A percentile compares a stretch with the other conserved stretches of the same genome.
phyloP scores from a whole-genome alignment of 495 filamentous ascomycete species.

The Podospora anserina region DNA sequence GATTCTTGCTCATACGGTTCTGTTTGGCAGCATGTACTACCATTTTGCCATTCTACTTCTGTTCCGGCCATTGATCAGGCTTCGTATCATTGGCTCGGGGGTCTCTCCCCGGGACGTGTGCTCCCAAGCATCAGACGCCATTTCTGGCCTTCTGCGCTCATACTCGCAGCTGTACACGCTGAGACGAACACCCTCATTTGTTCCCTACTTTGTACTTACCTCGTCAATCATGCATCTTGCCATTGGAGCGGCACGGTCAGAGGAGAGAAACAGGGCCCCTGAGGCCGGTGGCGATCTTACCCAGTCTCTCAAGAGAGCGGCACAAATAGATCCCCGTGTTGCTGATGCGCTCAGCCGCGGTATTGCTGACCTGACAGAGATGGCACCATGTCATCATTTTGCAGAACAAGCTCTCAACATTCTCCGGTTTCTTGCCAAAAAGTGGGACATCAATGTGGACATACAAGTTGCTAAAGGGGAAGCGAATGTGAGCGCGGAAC shows the following conservation, averaged over 20 bases:
- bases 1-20: neutral
- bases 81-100: slow-evolving; percentile 54
- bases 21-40: slow-evolving; percentile 57
- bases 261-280: slow-evolving; percentile 5
- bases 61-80: slow-evolving; percentile 63
- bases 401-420: slow-evolving; percentile 58
- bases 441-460: slow-evolving; percentile 55
- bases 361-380: slow-evolving; percentile 53
- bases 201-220: slow-evolving; percentile 59
- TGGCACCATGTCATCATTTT: slow-evolving; percentile 58
- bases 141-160: slow-evolving; percentile 53
- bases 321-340: slow-evolving; percentile 31
- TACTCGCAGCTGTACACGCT: slow-evolving; percentile 60
- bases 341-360: slow-evolving; percentile 41
- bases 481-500: slow-evolving; percentile 4
- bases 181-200: slow-evolving; percentile 53
- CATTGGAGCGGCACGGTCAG: slow-evolving; percentile 36
- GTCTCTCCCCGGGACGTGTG: slow-evolving; percentile 64
- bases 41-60: slow-evolving; percentile 61
- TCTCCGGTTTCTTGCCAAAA: slow-evolving; percentile 50
- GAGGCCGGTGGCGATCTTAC: slow-evolving; percentile 21
- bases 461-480: slow-evolving; percentile 26
- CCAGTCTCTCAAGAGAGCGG: slow-evolving; percentile 21
- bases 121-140: slow-evolving; percentile 57
- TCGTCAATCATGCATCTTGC: slow-evolving; percentile 57